Evolutionary conservation across 495 filamentous ascomycete species (phyloP), one percentile per base, ranked within the genome.

Genomic region (Xylaria sp.): DNA sequence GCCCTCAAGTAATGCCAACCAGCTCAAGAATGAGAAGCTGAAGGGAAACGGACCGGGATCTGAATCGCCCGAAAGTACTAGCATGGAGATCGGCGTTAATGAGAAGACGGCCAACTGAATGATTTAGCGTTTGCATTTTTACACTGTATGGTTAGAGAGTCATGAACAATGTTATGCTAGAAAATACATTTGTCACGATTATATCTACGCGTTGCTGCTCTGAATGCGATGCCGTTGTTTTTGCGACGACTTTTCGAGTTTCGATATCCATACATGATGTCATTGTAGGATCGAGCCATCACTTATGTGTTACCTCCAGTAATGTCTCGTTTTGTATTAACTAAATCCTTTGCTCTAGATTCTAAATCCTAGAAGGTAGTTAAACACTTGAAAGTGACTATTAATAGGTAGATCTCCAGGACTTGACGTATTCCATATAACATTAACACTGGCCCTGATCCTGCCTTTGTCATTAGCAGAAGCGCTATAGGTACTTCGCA

Each of bases 21-120:
- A 73, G 24, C 24, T 77, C 11, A 77, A 78, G 72, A 63, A 50
- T 3, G 72, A 75, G 65, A 75, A 77, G 55, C 7, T 61, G 9
- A 75, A 74, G 44, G 73, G 63, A 9, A 58, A 15, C 48, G 57
- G 26, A 2, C 50, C 52, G 1, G 69, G 26, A 44, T 65, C 69
- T 5, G 68, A 70, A 31, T 71, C 69, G n/a, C n/a, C n/a, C 17
- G 31, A 35, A 44, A 58, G 12, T 70, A 35, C 44, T 24, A 37
- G 26, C 17, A 37, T 50, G 31, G 68, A 61, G 17, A 55, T 64
- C 19, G 48, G 35, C 46, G 3, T 50, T 1, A 29, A 59, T 31
- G 72, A 74, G 58, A 74, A 74, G 48, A 52, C 48, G 1, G 33
- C 5, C n/a, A 26, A 55, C 14, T 67, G 33, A 67, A 29, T 6